Evolutionary conservation across 2,329 filamentous ascomycete genomes (phyloP).

Genomic region (Penicillium sp.): DNA sequence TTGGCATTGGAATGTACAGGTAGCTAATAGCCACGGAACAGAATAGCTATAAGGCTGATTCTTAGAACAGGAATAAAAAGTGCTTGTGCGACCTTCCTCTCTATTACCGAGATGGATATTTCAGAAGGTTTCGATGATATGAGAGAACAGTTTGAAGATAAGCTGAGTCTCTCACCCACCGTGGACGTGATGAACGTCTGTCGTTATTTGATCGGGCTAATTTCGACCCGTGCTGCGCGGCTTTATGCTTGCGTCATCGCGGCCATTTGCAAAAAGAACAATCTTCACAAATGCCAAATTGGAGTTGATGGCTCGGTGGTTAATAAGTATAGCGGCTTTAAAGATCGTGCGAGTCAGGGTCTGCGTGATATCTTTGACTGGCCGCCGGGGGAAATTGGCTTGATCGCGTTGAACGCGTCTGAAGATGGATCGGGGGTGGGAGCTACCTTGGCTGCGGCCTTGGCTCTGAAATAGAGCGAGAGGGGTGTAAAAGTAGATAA

Average conservation of each 20-base stretch:
- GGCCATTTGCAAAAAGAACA: conserved; percentile 96
- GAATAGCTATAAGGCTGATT: no score
- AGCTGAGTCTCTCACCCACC: conserved; percentile 71
- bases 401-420: conserved; percentile 78
- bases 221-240: conserved; percentile 87
- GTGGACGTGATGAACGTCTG: conserved; percentile 82
- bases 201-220: conserved; percentile 86
- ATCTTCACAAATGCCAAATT: conserved; percentile 79
- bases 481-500: background rate
- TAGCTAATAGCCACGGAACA: no score
- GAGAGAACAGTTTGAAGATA: conserved; percentile 73
- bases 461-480: conserved; percentile 42
- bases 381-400: conserved; percentile 76
- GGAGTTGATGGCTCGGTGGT: conserved; percentile 96
- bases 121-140: conserved; percentile 91
- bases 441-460: conserved; percentile 80
- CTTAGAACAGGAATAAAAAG: no score
- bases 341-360: conserved; percentile 40
- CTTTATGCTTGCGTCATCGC: conserved; percentile 92
- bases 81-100: conserved; percentile 90
- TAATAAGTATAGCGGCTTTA: conserved; percentile 61
- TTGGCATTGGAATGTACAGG: no score
- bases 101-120: conserved; percentile 86
- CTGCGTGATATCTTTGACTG: conserved; percentile 79
- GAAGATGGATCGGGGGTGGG: conserved; percentile 92